phyloP scores from a whole-genome alignment of 805 yeast genomes.

The Saturnispora kantuleensis region DNA sequence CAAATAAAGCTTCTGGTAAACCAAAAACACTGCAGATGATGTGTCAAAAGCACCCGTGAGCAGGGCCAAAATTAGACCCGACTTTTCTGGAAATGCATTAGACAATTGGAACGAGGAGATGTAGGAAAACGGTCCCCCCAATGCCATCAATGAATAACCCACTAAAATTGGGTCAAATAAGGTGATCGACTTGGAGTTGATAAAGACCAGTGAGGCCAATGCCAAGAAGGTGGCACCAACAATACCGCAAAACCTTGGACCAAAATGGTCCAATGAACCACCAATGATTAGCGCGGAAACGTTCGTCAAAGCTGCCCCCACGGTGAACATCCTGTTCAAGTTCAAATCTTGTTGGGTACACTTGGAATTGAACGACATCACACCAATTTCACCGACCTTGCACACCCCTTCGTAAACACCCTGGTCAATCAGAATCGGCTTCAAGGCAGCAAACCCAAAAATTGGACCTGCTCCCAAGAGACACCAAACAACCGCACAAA shows the following conservation, averaged over 20 bases:
- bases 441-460: conserved; percentile 51
- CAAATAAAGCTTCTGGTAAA: conserved; percentile 35
- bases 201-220: conserved; percentile 37
- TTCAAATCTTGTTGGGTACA: conserved; percentile 46
- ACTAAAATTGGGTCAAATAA: conserved; percentile 40
- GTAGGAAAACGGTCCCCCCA: conserved; percentile 50
- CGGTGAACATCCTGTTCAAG: conserved; percentile 49
- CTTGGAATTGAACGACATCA: conserved; percentile 28
- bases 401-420: conserved; percentile 37
- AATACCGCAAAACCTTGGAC: conserved; percentile 45
- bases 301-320: conserved; percentile 47
- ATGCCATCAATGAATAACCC: conserved; percentile 44
- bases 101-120: conserved; percentile 50
- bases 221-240: conserved; percentile 40
- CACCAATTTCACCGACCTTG: conserved; percentile 14
- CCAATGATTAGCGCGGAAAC: conserved; percentile 45
- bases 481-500: conserved; percentile 46
- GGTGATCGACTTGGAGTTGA: conserved; percentile 26
- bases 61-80: conserved; percentile 44
- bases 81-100: conserved; percentile 43
- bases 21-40: conserved; percentile 43
- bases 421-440: conserved; percentile 41
- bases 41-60: conserved; percentile 53
- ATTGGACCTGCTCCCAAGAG: conserved; percentile 48
- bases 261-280: conserved; percentile 36